These are phyloP conservation scores for Diaporthe amygdali DNA, from an alignment of 2,329 filamentous ascomycete genomes.

Conservation along the genomic window DNA sequence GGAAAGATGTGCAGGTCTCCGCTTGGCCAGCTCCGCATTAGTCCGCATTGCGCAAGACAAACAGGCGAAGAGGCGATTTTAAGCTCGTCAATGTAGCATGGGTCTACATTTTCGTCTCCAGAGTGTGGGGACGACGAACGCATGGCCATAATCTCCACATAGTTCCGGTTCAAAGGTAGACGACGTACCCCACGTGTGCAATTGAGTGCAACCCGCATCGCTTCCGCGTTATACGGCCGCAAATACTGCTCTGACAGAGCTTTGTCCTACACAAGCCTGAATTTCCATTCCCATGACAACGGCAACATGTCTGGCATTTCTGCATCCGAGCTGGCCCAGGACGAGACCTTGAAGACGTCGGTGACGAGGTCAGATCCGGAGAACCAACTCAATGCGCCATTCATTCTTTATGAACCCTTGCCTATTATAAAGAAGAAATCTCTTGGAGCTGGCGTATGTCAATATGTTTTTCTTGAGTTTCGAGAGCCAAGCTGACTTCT, in stretches of 20 bases:
- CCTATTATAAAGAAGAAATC: constrained; percentile 26
- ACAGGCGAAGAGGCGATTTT: not conserved
- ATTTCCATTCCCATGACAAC: not conserved
- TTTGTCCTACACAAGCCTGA: too few species aligned
- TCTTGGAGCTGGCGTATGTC: not conserved
- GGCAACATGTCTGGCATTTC: not conserved
- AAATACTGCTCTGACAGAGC: too few species aligned
- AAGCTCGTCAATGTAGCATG: not conserved
- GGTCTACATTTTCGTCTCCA: not conserved
- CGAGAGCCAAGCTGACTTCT: not conserved
- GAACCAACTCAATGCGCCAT: not conserved
- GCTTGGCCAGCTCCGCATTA: not conserved
- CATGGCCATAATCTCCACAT: too few species aligned
- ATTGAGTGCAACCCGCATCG: not conserved
- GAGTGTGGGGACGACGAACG: not conserved
- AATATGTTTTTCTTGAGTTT: rapidly evolving
- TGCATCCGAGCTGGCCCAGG: not conserved
- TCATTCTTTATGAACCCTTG: not conserved
- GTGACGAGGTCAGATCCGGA: constrained; percentile 7
- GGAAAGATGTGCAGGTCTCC: not conserved
- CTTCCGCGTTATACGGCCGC: not conserved
- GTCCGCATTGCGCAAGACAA: not conserved
- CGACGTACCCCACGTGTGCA: not conserved
- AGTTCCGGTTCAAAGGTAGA: too few species aligned
- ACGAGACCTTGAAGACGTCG: not conserved